phyloP scores from a whole-genome alignment of 1,139 yeast species.

The Geotrichum citri-aurantii region DNA sequence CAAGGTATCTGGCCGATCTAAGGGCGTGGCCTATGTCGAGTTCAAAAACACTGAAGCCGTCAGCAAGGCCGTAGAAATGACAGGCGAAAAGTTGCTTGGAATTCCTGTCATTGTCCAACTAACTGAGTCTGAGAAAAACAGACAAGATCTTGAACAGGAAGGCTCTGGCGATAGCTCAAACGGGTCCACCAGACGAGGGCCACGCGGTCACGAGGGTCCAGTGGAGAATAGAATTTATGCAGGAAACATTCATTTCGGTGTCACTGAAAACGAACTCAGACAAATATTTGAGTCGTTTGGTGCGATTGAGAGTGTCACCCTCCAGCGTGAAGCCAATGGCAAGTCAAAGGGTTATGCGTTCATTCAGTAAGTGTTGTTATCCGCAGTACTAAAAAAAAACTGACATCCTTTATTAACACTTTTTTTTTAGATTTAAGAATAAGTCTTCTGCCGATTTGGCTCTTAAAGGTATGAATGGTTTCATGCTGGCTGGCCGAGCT shows the following conservation, averaged over 20 bases:
- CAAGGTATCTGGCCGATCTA: conserved; percentile 34
- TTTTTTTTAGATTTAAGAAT: conserved; percentile 22
- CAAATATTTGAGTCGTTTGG: conserved; percentile 36
- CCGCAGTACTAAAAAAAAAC: not conserved
- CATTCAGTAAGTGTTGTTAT: conserved; percentile 27
- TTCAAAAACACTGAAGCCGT: conserved; percentile 33
- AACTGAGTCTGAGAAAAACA: conserved; percentile 37
- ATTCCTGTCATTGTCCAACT: conserved; percentile 37
- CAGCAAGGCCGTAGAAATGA: conserved; percentile 32
- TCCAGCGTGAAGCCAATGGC: conserved; percentile 35
- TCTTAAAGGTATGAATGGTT: conserved; percentile 34
- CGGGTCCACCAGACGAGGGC: not conserved
- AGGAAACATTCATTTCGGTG: conserved; percentile 34
- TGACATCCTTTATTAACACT: not conserved
- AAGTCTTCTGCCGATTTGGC: conserved; percentile 32
- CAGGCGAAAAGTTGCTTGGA: conserved; percentile 36
- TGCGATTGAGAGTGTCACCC: conserved; percentile 29
- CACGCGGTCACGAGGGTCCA: conserved; percentile 20
- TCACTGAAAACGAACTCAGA: conserved; percentile 33
- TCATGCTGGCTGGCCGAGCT: conserved; percentile 33
- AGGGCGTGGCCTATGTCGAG: conserved; percentile 40
- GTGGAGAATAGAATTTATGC: conserved; percentile 30
- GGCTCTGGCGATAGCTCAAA: not conserved
- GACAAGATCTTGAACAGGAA: conserved; percentile 29
- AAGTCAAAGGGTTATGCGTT: conserved; percentile 36